These are phyloP conservation scores for Candida smagusa DNA, from an alignment of 1,139 yeast species.

Conservation along the genomic window DNA sequence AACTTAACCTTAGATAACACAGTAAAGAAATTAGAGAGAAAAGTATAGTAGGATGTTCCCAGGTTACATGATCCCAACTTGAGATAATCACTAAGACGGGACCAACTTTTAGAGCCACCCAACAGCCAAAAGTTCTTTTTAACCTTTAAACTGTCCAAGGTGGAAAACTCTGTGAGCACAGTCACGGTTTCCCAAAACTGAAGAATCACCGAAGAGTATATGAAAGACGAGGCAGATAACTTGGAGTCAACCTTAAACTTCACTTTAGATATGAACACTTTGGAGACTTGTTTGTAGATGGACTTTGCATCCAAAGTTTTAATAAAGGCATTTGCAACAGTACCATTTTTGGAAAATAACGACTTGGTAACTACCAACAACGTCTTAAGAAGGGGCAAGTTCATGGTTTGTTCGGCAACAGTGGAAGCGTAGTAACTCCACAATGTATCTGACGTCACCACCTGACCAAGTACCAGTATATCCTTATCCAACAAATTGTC, in stretches of 20 bases:
- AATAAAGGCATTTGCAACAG: slow-evolving; percentile 13
- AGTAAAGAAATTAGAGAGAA: slow-evolving; percentile 21
- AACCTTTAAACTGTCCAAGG: slow-evolving; percentile 16
- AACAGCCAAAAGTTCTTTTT: slow-evolving; percentile 52
- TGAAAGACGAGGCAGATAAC: slow-evolving; percentile 27
- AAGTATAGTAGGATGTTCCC: slow-evolving; percentile 44
- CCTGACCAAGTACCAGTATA: slow-evolving; percentile 15
- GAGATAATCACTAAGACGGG: slow-evolving; percentile 44
- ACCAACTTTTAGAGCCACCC: slow-evolving; percentile 40
- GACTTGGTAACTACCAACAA: slow-evolving; percentile 35
- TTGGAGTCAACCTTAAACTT: slow-evolving; percentile 32
- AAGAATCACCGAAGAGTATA: slow-evolving; percentile 44
- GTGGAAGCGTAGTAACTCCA: slow-evolving; percentile 40
- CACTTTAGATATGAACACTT: slow-evolving; percentile 50
- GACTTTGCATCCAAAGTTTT: slow-evolving; percentile 16
- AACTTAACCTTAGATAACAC: slow-evolving; percentile 12
- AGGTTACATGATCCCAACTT: slow-evolving; percentile 53
- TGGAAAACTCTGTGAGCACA: slow-evolving; percentile 32
- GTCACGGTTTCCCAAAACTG: slow-evolving; percentile 49
- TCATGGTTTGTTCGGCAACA: slow-evolving; percentile 25
- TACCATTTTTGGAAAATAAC: slow-evolving; percentile 12
- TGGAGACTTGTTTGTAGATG: slow-evolving; percentile 45
- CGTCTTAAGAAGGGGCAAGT: slow-evolving; percentile 47
- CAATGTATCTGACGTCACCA: slow-evolving; percentile 34
- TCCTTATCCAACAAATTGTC: slow-evolving; percentile 9